Conservation (phyloP, 148 eudicot genomes). For the Cornus controversa region DNA sequence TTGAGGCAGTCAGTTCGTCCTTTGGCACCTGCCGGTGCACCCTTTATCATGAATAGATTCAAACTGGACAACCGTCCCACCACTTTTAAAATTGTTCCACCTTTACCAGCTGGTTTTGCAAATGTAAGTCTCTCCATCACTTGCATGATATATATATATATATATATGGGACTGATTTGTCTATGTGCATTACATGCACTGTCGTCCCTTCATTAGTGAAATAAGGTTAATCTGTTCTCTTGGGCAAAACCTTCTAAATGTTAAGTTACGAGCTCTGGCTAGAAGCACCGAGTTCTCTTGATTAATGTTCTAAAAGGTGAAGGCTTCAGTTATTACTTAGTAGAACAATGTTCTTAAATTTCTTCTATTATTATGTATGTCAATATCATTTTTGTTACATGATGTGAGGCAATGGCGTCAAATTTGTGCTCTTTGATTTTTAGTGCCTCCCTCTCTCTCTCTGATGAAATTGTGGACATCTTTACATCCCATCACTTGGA, state of each 20-base stretch:
- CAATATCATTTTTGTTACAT: background rate
- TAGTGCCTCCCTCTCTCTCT: no score
- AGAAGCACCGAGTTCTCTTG: background rate
- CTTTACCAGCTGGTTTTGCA: conserved; percentile 70
- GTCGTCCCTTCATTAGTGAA: background rate
- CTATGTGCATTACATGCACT: background rate
- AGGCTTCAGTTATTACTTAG: background rate
- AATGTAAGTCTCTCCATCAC: conserved; percentile 48
- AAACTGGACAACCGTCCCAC: conserved; percentile 94
- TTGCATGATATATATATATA: background rate
- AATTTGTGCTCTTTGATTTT: background rate
- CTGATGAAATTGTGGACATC: background rate
- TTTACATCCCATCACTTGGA: no score
- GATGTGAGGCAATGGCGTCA: background rate
- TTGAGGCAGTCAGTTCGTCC: conserved; percentile 58
- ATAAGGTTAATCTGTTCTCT: background rate
- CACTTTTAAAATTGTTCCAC: conserved; percentile 56
- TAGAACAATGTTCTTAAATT: background rate
- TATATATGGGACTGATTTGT: background rate
- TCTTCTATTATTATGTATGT: background rate
- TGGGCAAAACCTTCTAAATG: background rate
- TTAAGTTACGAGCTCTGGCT: background rate
- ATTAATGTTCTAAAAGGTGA: background rate
- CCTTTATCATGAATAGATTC: conserved; percentile 55
- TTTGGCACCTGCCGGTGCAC: conserved; percentile 44